Evolutionary conservation across 345 rosid genomes (phyloP).

Genomic region (Euphorbia lathyris): DNA sequence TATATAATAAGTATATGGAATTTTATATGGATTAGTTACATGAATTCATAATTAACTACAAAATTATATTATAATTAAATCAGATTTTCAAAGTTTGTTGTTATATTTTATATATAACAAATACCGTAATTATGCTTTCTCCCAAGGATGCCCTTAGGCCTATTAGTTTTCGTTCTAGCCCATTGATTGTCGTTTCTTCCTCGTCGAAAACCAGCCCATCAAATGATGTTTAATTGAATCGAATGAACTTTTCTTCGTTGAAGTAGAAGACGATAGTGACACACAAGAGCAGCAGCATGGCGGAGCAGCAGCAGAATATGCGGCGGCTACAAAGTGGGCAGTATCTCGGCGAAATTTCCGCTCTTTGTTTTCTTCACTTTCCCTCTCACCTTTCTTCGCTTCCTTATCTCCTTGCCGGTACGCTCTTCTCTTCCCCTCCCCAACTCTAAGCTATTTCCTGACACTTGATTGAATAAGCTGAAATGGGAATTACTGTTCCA

Average conservation of each 20-base stretch:
- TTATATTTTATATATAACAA: no score
- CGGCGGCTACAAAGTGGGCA: slow-evolving; percentile 52
- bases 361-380: slow-evolving; percentile 65
- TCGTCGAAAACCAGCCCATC: neutral
- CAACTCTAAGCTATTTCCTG: neutral
- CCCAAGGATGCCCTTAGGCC: no score
- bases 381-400: slow-evolving; percentile 45
- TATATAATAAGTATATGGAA: no score
- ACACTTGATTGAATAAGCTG: neutral
- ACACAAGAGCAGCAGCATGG: slow-evolving; percentile 17
- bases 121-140: no score
- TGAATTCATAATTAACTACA: no score
- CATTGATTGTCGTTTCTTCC: neutral
- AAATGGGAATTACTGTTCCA: no score
- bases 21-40: no score
- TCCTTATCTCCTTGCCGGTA: slow-evolving; percentile 69
- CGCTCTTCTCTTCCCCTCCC: slow-evolving; percentile 12
- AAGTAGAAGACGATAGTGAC: neutral
- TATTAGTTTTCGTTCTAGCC: neutral
- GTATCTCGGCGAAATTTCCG: slow-evolving; percentile 82
- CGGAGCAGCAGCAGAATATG: slow-evolving; percentile 27
- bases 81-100: no score
- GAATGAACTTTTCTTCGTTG: no score
- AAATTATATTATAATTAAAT: no score
- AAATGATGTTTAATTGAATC: no score